phyloP scores from a whole-genome alignment of 441 rosid genomes.

The Geranium incanum region DNA sequence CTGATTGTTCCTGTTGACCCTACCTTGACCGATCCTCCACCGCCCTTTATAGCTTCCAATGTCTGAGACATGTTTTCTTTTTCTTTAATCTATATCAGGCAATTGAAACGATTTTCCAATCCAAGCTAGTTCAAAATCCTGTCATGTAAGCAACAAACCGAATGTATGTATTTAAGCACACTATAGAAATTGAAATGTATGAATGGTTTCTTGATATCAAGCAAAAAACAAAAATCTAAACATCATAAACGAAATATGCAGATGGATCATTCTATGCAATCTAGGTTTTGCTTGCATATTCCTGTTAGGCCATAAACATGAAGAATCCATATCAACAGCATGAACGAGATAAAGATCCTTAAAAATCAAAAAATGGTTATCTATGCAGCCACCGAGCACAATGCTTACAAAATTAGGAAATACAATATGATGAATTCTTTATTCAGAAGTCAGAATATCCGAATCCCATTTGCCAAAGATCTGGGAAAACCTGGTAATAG shows the following conservation, averaged over 20 bases:
- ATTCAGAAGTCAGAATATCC: too few relatives aligned
- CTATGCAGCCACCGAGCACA: too few relatives aligned
- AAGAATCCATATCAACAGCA: too few relatives aligned
- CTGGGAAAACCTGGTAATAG: too few relatives aligned
- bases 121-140: neutral
- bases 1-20: constrained; percentile 80
- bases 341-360: too few relatives aligned
- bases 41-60: constrained; percentile 62
- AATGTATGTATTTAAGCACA: neutral
- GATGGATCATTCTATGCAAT: neutral
- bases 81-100: constrained; percentile 4
- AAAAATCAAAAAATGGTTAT: too few relatives aligned
- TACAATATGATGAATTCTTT: too few relatives aligned
- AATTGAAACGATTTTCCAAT: neutral
- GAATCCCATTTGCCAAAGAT: too few relatives aligned
- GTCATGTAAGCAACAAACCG: neutral
- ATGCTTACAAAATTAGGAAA: too few relatives aligned
- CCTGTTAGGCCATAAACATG: too few relatives aligned
- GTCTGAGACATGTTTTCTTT: constrained; percentile 52
- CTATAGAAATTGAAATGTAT: neutral
- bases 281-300: too few relatives aligned
- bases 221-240: neutral
- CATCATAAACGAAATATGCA: neutral
- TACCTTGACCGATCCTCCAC: constrained; percentile 73
- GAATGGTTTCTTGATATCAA: neutral